Conservation (phyloP, 768 basidiomycete species). For the Holtermanniella nyarrowii region DNA sequence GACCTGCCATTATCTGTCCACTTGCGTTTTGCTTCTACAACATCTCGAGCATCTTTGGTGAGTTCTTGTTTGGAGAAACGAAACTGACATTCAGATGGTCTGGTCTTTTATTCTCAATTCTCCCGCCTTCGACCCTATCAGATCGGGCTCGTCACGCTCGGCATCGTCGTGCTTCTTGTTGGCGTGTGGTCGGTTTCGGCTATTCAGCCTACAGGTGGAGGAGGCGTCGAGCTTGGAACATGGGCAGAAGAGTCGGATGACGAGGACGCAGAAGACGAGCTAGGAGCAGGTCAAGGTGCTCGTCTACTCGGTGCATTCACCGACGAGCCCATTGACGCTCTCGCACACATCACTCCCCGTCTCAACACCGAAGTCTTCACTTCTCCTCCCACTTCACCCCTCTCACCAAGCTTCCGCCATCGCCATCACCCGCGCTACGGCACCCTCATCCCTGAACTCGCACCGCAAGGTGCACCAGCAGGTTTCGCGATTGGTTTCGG, state of each 20-base stretch:
- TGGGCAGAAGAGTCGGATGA: slow-evolving; percentile 38
- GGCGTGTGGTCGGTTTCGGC: slow-evolving; percentile 88
- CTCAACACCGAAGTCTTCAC: neutral
- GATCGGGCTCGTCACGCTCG: slow-evolving; percentile 62
- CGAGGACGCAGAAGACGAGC: slow-evolving; percentile 4
- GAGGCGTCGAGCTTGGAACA: slow-evolving; percentile 40
- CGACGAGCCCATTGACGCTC: slow-evolving; percentile 2
- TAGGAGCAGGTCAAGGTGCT: slow-evolving; percentile 1
- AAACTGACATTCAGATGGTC: slow-evolving; percentile 24
- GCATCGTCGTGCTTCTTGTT: slow-evolving; percentile 64
- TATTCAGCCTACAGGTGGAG: slow-evolving; percentile 46
- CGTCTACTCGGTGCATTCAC: slow-evolving; percentile 2
- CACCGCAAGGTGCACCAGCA: slow-evolving; percentile 28
- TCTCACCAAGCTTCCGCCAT: slow-evolving; percentile 5
- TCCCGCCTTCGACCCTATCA: slow-evolving; percentile 58
- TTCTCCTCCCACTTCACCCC: slow-evolving; percentile 4
- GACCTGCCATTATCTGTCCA: slow-evolving; percentile 80
- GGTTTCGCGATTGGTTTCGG: slow-evolving; percentile 41
- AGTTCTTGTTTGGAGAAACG: slow-evolving; percentile 8
- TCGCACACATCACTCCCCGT: slow-evolving; percentile 1
- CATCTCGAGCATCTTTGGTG: slow-evolving; percentile 80
- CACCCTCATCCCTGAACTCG: slow-evolving; percentile 33
- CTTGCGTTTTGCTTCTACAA: slow-evolving; percentile 95
- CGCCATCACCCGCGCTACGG: slow-evolving; percentile 28
- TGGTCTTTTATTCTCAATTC: slow-evolving; percentile 81